A percentile compares a stretch with the other conserved stretches of the same genome.
These are phyloP conservation scores for Helicostylum pulchrum DNA, from an alignment of 192 early-diverging fungal species.

Conservation along the genomic window DNA sequence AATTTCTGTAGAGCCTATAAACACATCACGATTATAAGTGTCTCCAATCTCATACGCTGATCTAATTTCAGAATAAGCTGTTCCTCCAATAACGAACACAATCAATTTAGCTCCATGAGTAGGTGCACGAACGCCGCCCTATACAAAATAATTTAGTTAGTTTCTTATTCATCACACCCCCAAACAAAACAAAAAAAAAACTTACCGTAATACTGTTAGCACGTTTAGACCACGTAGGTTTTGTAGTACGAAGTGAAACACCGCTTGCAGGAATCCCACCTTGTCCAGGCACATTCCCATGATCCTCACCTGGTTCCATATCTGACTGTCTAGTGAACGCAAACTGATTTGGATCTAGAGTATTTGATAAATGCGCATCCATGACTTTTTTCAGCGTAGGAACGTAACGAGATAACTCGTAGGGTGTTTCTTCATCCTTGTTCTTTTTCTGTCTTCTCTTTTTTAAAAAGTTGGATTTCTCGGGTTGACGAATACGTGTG, in stretches of 20 bases:
- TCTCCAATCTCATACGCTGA: conserved; percentile 62
- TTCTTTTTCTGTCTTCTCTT: conserved; percentile 46
- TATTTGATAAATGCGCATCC: conserved; percentile 42
- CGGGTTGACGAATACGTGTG: conserved; percentile 43
- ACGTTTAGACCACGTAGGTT: conserved; percentile 25
- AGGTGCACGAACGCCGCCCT: not conserved
- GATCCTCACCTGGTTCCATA: conserved; percentile 46
- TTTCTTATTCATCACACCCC: not conserved
- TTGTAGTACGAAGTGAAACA: conserved; percentile 39
- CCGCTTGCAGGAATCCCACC: conserved; percentile 31
- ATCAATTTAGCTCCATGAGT: conserved; percentile 56
- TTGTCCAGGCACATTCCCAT: conserved; percentile 6
- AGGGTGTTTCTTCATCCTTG: conserved; percentile 56
- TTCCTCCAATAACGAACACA: conserved; percentile 81
- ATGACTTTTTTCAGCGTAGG: conserved; percentile 65
- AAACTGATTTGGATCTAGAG: conserved; percentile 55
- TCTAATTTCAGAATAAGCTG: conserved; percentile 75
- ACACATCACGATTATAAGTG: conserved; percentile 59
- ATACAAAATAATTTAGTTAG: not conserved
- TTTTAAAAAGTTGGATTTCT: conserved; percentile 44
- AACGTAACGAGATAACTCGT: conserved; percentile 74
- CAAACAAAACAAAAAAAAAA: not conserved
- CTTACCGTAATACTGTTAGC: conserved; percentile 8
- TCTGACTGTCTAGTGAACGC: conserved; percentile 55
- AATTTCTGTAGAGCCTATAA: conserved; percentile 54